These are phyloP conservation scores for Talaromyces stipitatus DNA, from an alignment of 495 filamentous ascomycete species.

Conservation along the genomic window DNA sequence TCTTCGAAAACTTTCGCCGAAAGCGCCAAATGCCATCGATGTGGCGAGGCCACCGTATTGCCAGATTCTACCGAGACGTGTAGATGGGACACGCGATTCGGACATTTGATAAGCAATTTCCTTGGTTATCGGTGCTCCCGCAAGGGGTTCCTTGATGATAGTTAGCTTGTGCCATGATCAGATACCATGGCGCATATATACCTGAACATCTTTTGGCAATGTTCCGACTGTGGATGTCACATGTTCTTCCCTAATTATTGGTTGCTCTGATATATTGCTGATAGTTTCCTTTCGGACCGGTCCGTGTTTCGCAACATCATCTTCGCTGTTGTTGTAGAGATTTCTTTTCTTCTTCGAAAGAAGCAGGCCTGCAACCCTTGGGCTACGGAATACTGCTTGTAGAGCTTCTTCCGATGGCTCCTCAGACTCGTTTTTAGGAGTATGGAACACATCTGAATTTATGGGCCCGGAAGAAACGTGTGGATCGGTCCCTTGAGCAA, in stretches of 20 bases:
- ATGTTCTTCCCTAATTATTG: background rate
- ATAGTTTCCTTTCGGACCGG: background rate
- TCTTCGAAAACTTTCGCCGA: slow-evolving; percentile 73
- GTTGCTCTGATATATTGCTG: background rate
- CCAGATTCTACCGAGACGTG: slow-evolving; percentile 79
- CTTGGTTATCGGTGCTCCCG: background rate
- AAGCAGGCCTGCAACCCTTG: slow-evolving; percentile 50
- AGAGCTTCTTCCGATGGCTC: slow-evolving; percentile 49
- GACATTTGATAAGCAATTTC: slow-evolving; percentile 57
- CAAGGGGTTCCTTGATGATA: background rate
- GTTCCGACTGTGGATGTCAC: background rate
- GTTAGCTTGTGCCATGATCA: background rate
- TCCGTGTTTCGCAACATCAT: background rate
- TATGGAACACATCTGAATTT: slow-evolving; percentile 52
- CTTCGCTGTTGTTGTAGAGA: slow-evolving; percentile 16
- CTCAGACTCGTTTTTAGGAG: slow-evolving; percentile 27
- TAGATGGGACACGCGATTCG: slow-evolving; percentile 86
- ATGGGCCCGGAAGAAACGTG: slow-evolving; percentile 30
- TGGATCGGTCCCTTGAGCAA: slow-evolving; percentile 29
- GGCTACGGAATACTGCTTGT: slow-evolving; percentile 54
- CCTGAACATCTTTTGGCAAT: background rate
- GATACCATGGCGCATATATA: background rate
- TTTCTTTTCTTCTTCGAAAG: slow-evolving; percentile 6
- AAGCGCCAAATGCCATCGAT: slow-evolving; percentile 92
- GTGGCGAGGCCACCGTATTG: slow-evolving; percentile 90